These are phyloP conservation scores for Neltuma alba DNA, from an alignment of 306 rosid species.

Conservation along the genomic window DNA sequence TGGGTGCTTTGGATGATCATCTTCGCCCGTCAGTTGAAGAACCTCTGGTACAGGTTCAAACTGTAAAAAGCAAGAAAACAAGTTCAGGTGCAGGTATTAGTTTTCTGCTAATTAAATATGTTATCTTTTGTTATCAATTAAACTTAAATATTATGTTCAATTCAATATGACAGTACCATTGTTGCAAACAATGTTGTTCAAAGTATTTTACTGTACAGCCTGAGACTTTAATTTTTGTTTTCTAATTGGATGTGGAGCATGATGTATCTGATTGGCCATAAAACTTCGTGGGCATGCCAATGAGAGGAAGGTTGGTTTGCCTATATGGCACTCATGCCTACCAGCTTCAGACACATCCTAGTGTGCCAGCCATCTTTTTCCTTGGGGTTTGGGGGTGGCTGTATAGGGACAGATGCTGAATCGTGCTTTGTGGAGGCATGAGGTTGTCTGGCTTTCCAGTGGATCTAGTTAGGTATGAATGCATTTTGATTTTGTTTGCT, in stretches of 20 bases:
- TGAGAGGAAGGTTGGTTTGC: not conserved
- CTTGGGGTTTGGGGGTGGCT: not conserved
- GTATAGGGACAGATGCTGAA: not conserved
- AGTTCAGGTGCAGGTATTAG: slow-evolving; percentile 68
- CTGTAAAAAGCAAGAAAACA: slow-evolving; percentile 51
- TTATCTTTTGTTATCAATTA: slow-evolving; percentile 3
- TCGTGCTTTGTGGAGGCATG: not conserved
- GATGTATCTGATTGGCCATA: not conserved
- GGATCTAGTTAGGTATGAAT: slow-evolving; percentile 21
- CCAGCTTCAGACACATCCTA: not conserved
- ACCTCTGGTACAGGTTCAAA: slow-evolving; percentile 42
- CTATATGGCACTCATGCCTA: not conserved
- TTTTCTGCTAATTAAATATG: slow-evolving; percentile 19
- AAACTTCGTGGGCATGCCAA: not conserved
- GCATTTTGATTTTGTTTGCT: slow-evolving; percentile 34
- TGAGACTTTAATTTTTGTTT: not conserved
- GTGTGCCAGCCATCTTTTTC: not conserved
- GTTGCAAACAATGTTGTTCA: not conserved
- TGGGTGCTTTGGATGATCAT: slow-evolving; percentile 83
- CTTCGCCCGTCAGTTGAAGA: slow-evolving; percentile 63
- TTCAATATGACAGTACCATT: not conserved
- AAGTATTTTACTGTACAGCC: not conserved
- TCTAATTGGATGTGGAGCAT: not conserved
- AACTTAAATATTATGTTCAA: not conserved
- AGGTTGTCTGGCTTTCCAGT: not conserved